Percentiles rank a stretch among this genome's conserved stretches.
Evolutionary conservation across 2,329 filamentous ascomycete genomes (phyloP).

Genomic region (Raffaelea albimanens): DNA sequence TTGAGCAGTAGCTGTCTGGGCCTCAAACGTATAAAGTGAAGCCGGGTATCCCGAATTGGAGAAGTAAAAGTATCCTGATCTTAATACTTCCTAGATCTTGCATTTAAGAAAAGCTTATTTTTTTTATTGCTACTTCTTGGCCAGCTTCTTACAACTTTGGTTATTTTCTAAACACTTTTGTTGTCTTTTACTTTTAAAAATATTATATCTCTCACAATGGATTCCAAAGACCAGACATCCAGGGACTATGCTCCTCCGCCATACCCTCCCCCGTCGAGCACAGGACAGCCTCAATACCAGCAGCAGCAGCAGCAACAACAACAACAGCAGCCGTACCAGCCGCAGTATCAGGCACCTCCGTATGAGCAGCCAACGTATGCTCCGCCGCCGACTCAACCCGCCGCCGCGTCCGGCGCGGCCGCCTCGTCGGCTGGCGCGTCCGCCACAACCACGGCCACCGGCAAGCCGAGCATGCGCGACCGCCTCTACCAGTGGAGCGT

Average conservation of each 20-base stretch:
- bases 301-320: neutral
- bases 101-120: no score
- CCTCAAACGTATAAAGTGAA: no score
- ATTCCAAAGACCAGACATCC: neutral
- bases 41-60: no score
- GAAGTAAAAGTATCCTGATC: no score
- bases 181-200: no score
- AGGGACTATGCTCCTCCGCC: no score
- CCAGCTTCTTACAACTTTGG: no score
- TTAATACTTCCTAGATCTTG: no score
- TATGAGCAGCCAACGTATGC: constrained; percentile 6
- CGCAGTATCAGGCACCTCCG: neutral
- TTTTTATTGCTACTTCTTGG: no score
- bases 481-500: constrained; percentile 16
- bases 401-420: neutral
- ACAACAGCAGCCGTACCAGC: neutral
- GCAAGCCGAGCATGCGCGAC: constrained; percentile 11
- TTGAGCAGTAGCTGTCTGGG: no score
- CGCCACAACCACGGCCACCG: neutral
- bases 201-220: neutral
- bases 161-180: no score
- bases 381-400: neutral
- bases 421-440: neutral
- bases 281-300: neutral
- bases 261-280: neutral